Percentiles rank a stretch among this genome's conserved stretches.
Evolutionary conservation across 164 flowering plant genomes (phyloP).

Genomic region (Sedum album): DNA sequence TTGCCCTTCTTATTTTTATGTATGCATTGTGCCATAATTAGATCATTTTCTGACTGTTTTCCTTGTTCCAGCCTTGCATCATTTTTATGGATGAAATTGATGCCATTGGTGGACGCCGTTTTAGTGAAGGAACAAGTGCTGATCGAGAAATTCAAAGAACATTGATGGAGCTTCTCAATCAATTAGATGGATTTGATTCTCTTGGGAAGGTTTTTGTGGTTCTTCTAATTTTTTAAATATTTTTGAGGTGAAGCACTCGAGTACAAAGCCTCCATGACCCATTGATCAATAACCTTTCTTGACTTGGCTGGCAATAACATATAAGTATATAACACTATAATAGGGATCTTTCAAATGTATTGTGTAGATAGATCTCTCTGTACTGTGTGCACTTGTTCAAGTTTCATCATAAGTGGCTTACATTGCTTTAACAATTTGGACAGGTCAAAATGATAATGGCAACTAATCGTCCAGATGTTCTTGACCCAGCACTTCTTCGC

Average conservation of each 20-base stretch:
- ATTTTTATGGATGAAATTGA: conserved; percentile 99
- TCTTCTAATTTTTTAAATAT: background rate
- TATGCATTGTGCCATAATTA: background rate
- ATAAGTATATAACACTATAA: too few species aligned
- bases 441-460: conserved; percentile 99
- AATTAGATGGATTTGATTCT: conserved; percentile 94
- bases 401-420: too few species aligned
- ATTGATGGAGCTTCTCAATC: conserved; percentile 89
- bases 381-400: too few species aligned
- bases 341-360: too few species aligned
- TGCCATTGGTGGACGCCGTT: conserved; percentile 96
- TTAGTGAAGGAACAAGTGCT: conserved; percentile 90
- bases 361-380: too few species aligned
- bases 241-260: too few species aligned
- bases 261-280: too few species aligned
- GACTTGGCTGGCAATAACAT: too few species aligned
- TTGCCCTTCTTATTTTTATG: background rate
- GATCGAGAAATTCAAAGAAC: conserved; percentile 97
- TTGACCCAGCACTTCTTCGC: conserved; percentile 97
- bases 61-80: conserved; percentile 71
- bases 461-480: conserved; percentile 90
- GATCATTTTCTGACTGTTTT: conserved; percentile 10
- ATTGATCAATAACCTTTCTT: too few species aligned
- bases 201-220: conserved; percentile 64
- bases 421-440: background rate